phyloP scores from a whole-genome alignment of 225 moss, liverwort and hornwort genomes.

The Pleurozium schreberi region DNA sequence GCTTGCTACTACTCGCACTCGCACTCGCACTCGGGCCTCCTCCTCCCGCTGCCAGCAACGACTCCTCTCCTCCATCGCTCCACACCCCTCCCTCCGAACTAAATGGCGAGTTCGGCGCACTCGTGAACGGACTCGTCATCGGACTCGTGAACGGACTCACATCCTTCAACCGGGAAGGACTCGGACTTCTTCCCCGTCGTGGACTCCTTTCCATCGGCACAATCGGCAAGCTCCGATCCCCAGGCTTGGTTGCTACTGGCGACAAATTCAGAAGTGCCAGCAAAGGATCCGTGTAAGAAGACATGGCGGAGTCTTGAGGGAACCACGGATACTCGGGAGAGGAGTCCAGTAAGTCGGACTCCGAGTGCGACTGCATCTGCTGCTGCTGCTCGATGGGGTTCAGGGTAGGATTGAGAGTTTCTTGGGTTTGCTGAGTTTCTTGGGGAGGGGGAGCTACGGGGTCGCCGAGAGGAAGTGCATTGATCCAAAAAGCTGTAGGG shows the following conservation, averaged over 20 bases:
- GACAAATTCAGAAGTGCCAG: slow-evolving; percentile 14
- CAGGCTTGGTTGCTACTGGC: slow-evolving; percentile 18
- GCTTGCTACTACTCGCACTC: slow-evolving; percentile 19
- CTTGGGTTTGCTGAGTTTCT: neutral
- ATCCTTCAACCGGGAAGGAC: slow-evolving; percentile 2
- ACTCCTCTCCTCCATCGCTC: slow-evolving; percentile 24
- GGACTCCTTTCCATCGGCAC: neutral
- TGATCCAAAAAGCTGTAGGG: slow-evolving; percentile 35
- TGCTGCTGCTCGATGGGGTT: slow-evolving; percentile 6
- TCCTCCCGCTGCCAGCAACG: neutral
- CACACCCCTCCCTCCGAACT: slow-evolving; percentile 25
- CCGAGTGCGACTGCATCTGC: slow-evolving; percentile 27
- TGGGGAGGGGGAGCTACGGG: neutral
- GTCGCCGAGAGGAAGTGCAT: neutral
- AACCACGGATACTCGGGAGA: slow-evolving; percentile 44
- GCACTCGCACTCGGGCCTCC: neutral
- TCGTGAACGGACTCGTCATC: slow-evolving; percentile 16
- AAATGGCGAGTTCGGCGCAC: slow-evolving; percentile 35
- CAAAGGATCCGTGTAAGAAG: slow-evolving; percentile 7
- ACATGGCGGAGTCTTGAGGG: slow-evolving; percentile 20
- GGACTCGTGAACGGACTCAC: slow-evolving; percentile 14
- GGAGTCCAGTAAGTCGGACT: slow-evolving; percentile 23
- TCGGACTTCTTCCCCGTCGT: slow-evolving; percentile 13
- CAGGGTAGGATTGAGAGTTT: neutral
- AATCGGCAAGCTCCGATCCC: slow-evolving; percentile 12